Evolutionary conservation across 1,284 basidiomycete genomes (phyloP).

Genomic region (Psilocybe mexicana): DNA sequence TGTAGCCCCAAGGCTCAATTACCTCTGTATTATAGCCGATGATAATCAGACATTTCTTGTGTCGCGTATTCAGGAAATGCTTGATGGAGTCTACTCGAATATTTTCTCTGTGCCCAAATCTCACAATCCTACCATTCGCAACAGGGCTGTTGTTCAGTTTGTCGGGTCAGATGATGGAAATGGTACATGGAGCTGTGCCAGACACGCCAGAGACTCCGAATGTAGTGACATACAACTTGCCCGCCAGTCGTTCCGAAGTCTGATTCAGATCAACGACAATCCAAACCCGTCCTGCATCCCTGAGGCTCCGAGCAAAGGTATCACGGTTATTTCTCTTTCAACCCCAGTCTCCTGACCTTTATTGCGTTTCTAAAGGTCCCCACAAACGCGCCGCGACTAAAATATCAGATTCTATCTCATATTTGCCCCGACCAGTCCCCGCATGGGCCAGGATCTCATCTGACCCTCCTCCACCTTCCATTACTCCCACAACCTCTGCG

Average conservation of each 20-base stretch:
- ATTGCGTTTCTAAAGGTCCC: background rate
- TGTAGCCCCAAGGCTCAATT: no score
- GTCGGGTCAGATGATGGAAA: slow-evolving; percentile 8
- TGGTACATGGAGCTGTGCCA: slow-evolving; percentile 16
- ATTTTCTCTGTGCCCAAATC: slow-evolving; percentile 10
- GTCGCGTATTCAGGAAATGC: background rate
- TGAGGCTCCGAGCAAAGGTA: no score
- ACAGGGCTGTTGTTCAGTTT: slow-evolving; percentile 16
- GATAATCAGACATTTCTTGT: slow-evolving; percentile 5
- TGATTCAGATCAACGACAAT: background rate
- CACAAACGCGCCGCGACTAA: background rate
- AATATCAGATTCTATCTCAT: slow-evolving; percentile 10
- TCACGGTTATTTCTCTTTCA: background rate
- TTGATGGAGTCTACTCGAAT: slow-evolving; percentile 5
- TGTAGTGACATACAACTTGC: slow-evolving; percentile 14
- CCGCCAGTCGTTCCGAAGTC: slow-evolving; percentile 2
- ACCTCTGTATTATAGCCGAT: no score
- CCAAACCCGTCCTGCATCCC: background rate
- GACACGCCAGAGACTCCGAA: background rate
- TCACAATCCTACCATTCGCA: slow-evolving; percentile 4
- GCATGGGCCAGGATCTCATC: slow-evolving; percentile 14
- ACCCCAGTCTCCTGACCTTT: no score
- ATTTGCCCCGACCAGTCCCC: slow-evolving; percentile 13
- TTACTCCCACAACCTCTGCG: no score
- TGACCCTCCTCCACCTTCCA: background rate